These are phyloP conservation scores for Sambucus nigra DNA, from an alignment of 129 eudicot species.

Conservation along the genomic window DNA sequence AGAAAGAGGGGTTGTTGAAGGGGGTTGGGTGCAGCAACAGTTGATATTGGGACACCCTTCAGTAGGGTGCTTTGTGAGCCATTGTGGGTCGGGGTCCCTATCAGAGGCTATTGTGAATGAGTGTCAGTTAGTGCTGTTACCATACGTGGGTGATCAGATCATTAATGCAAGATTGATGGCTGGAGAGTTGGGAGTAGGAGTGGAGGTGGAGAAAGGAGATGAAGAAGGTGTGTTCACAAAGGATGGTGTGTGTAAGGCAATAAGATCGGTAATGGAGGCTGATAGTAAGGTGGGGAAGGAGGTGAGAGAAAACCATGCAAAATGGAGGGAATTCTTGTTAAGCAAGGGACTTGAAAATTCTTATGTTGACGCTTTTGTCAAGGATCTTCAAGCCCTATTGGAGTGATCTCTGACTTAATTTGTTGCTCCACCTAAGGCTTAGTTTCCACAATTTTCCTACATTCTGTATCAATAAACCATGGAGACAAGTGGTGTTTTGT, in stretches of 20 bases:
- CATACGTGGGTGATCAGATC: slow-evolving; percentile 19
- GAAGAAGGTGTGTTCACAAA: slow-evolving; percentile 21
- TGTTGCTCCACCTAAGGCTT: too few species aligned
- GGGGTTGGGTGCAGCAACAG: slow-evolving; percentile 36
- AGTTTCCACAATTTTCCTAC: too few species aligned
- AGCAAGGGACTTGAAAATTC: slow-evolving; percentile 24
- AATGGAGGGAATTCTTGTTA: slow-evolving; percentile 27
- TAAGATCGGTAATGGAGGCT: slow-evolving; percentile 20
- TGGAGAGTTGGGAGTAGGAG: slow-evolving; percentile 23
- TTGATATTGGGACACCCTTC: slow-evolving; percentile 23
- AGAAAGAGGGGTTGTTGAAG: slow-evolving; percentile 22
- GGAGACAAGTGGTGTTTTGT: too few species aligned
- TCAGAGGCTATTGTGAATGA: slow-evolving; percentile 30
- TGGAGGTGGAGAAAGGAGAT: slow-evolving; percentile 31
- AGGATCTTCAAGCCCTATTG: slow-evolving; percentile 16
- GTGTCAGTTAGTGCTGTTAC: slow-evolving; percentile 37
- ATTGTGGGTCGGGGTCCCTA: slow-evolving; percentile 31
- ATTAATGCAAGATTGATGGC: slow-evolving; percentile 25
- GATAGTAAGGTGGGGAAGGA: slow-evolving; percentile 26
- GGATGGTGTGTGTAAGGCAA: slow-evolving; percentile 18
- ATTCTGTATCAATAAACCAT: too few species aligned
- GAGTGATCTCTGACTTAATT: too few species aligned
- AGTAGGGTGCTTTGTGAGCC: slow-evolving; percentile 36
- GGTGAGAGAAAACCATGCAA: slow-evolving; percentile 18
- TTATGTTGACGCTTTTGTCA: slow-evolving; percentile 20